These are phyloP conservation scores for Thymus mandschuricus DNA, from an alignment of 257 asterid species.

Conservation along the genomic window DNA sequence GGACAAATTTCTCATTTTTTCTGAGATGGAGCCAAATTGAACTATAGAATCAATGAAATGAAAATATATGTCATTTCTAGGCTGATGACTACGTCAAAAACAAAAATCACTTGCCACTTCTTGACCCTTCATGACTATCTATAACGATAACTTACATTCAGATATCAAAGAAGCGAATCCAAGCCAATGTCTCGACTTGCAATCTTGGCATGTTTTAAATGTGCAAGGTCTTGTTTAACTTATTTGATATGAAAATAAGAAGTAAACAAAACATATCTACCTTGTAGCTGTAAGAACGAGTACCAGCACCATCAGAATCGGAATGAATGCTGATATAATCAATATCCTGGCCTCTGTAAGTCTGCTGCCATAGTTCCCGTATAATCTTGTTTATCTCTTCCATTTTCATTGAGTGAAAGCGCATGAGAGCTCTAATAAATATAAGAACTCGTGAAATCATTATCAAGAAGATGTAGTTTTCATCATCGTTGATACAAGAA, in stretches of 20 bases:
- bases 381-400: conserved; percentile 98
- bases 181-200: not conserved
- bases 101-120: not conserved
- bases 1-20: no score
- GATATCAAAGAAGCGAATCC: conserved; percentile 18
- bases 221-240: conserved; percentile 22
- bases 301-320: conserved; percentile 93
- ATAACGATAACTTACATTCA: conserved; percentile 11
- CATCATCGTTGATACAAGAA: conserved; percentile 8
- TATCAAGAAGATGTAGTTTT: conserved; percentile 1
- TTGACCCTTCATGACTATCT: conserved; percentile 1
- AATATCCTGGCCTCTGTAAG: conserved; percentile 99
- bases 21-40: not conserved
- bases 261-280: conserved; percentile 36
- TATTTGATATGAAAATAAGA: conserved; percentile 4
- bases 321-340: conserved; percentile 96
- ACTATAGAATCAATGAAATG: not conserved
- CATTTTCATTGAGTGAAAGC: conserved; percentile 98
- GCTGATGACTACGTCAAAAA: conserved; percentile 2
- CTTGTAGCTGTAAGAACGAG: conserved; percentile 97
- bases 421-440: conserved; percentile 86
- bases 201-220: not conserved
- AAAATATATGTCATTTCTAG: not conserved
- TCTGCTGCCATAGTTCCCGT: conserved; percentile 98
- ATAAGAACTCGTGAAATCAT: conserved; percentile 31